Conservation (phyloP, 768 basidiomycete species). For the Lactarius tabidus region DNA sequence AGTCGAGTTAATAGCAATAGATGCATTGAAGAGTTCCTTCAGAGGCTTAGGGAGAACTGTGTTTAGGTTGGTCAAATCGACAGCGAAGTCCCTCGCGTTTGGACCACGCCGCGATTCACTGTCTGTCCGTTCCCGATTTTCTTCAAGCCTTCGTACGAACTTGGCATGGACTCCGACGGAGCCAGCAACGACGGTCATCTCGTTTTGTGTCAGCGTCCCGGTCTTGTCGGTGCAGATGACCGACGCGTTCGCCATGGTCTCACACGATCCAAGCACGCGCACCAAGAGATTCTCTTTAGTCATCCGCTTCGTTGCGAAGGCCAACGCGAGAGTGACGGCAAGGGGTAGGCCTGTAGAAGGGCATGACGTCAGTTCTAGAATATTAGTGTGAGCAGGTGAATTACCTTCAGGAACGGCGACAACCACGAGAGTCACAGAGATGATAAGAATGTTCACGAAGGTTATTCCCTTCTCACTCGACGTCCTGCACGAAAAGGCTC, state of each 20-base stretch:
- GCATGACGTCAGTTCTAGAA: conserved; percentile 18
- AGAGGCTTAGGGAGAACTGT: conserved; percentile 56
- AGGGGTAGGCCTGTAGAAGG: conserved; percentile 69
- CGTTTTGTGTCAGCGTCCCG: conserved; percentile 92
- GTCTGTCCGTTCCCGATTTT: conserved; percentile 69
- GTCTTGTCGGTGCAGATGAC: conserved; percentile 97
- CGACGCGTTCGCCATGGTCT: conserved; percentile 98
- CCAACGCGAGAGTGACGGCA: conserved; percentile 92
- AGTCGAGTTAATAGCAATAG: conserved; percentile 89
- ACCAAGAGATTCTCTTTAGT: conserved; percentile 92
- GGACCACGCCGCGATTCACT: conserved; percentile 47
- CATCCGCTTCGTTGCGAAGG: conserved; percentile 99
- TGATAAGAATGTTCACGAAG: conserved; percentile 92
- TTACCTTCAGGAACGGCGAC: conserved; percentile 83
- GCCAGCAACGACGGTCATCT: conserved; percentile 95
- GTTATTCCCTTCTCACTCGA: conserved; percentile 81
- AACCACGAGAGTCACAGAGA: conserved; percentile 87
- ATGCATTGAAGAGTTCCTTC: conserved; percentile 68
- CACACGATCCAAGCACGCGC: conserved; percentile 92
- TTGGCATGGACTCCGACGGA: conserved; percentile 93
- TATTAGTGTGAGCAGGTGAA: conserved; percentile 21
- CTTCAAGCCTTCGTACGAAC: conserved; percentile 75
- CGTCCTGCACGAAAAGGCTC: conserved; percentile 40
- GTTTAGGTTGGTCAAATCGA: conserved; percentile 75
- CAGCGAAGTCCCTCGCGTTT: conserved; percentile 69